Evolutionary conservation across 2,329 filamentous ascomycete genomes (phyloP).

Genomic region (Aspergillus terreus): DNA sequence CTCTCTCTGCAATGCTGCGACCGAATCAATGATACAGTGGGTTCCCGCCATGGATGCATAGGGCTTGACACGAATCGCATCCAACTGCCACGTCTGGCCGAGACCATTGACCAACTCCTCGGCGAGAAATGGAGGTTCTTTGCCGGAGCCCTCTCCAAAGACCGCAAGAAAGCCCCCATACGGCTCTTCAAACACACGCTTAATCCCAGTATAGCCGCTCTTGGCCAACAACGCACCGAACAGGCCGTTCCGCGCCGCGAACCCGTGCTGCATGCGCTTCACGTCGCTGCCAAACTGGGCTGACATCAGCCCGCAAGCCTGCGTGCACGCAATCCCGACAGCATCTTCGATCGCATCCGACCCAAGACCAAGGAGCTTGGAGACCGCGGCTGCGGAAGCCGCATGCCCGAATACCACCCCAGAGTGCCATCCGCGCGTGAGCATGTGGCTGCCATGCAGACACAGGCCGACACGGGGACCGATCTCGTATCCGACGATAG

Average conservation of each 20-base stretch:
- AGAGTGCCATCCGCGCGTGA: constrained; percentile 40
- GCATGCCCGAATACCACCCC: constrained; percentile 39
- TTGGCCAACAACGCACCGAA: constrained; percentile 38
- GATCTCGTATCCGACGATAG: constrained; percentile 40
- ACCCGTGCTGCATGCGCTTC: constrained; percentile 47
- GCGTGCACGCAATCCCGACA: constrained; percentile 40
- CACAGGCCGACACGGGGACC: constrained; percentile 37
- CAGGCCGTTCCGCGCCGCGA: constrained; percentile 43
- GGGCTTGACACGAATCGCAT: constrained; percentile 33
- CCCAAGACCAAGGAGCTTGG: constrained; percentile 30
- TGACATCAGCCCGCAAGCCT: constrained; percentile 40
- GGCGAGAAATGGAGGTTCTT: constrained; percentile 22
- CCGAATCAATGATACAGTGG: too few relatives aligned
- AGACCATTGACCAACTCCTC: constrained; percentile 31
- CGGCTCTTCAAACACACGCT: constrained; percentile 38
- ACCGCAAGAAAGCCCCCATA: constrained; percentile 44
- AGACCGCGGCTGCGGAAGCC: constrained; percentile 28
- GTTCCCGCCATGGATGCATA: too few relatives aligned
- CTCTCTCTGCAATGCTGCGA: too few relatives aligned
- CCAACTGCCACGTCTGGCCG: constrained; percentile 34
- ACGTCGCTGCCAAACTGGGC: constrained; percentile 43
- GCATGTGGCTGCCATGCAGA: constrained; percentile 37
- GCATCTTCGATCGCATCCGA: constrained; percentile 31
- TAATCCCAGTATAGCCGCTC: constrained; percentile 41
- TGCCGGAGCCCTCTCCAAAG: constrained; percentile 32